Evolutionary conservation across 2,329 filamentous ascomycete genomes (phyloP).

Genomic region (Chaetomium strumarium): DNA sequence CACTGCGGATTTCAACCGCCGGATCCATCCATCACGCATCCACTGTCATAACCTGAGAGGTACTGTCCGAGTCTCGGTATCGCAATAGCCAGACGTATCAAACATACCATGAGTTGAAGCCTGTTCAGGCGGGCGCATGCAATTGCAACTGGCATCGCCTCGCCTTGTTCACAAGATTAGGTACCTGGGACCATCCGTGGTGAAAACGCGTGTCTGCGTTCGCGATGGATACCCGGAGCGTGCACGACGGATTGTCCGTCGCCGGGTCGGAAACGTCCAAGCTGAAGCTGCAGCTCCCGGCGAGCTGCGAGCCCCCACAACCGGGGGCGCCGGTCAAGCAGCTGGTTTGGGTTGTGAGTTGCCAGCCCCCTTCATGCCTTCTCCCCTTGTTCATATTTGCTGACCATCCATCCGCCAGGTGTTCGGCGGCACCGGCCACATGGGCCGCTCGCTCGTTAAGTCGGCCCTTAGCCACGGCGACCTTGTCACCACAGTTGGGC

Average conservation of each 20-base stretch:
- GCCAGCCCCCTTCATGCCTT: background rate
- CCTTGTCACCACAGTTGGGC: conserved; percentile 78
- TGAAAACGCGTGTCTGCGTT: background rate
- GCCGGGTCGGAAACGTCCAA: conserved; percentile 21
- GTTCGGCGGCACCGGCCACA: conserved; percentile 95
- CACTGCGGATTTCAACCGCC: background rate
- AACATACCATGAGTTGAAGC: conserved; percentile 14
- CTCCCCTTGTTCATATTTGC: background rate
- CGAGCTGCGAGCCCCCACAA: conserved; percentile 79
- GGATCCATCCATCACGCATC: conserved; percentile 2
- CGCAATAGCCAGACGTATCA: background rate
- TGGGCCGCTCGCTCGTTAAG: conserved; percentile 85
- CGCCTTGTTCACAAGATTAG: background rate
- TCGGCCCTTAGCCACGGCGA: conserved; percentile 75
- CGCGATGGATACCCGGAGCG: conserved; percentile 25
- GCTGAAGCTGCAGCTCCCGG: conserved; percentile 58
- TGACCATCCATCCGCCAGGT: conserved; percentile 46
- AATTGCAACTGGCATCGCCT: conserved; percentile 14
- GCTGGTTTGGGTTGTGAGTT: conserved; percentile 80
- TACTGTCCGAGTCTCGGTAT: background rate
- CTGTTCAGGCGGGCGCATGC: conserved; percentile 14
- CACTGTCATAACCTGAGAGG: background rate
- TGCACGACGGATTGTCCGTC: conserved; percentile 21
- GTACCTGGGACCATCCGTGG: background rate
- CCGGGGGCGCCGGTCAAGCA: conserved; percentile 63